Percentiles rank a stretch among this genome's conserved stretches.
phyloP scores from a whole-genome alignment of 306 rosid genomes.

The Sechiopsis laciniata region DNA sequence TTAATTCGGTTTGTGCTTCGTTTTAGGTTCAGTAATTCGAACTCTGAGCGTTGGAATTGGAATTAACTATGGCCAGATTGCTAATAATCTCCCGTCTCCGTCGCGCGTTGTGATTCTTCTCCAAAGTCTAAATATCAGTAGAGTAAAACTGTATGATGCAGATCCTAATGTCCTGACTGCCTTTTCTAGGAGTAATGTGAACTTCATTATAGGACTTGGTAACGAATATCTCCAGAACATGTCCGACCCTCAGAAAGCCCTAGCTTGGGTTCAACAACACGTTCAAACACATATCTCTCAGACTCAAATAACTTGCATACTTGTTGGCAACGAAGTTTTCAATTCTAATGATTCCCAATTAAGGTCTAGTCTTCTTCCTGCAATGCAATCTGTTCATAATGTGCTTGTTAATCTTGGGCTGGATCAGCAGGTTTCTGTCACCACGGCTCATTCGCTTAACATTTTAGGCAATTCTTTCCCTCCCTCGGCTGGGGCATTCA shows the following conservation, averaged over 20 bases:
- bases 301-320: slow-evolving; percentile 58
- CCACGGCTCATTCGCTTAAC: slow-evolving; percentile 63
- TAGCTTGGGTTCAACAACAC: slow-evolving; percentile 51
- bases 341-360: slow-evolving; percentile 34
- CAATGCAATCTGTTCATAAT: slow-evolving; percentile 55
- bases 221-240: slow-evolving; percentile 51
- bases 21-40: slow-evolving; percentile 41
- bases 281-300: slow-evolving; percentile 51
- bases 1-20: slow-evolving; percentile 11
- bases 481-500: slow-evolving; percentile 61
- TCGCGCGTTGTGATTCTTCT: slow-evolving; percentile 52
- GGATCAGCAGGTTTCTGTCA: slow-evolving; percentile 43
- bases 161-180: slow-evolving; percentile 75
- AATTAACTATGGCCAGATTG: slow-evolving; percentile 85
- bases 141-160: slow-evolving; percentile 81
- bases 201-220: slow-evolving; percentile 66
- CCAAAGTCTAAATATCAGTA: slow-evolving; percentile 49
- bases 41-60: slow-evolving; percentile 51
- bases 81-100: slow-evolving; percentile 67
- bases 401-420: slow-evolving; percentile 59
- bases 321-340: slow-evolving; percentile 72
- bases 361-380: slow-evolving; percentile 50
- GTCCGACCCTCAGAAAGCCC: slow-evolving; percentile 54
- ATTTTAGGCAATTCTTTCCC: slow-evolving; percentile 53
- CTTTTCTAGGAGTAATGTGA: slow-evolving; percentile 54